A percentile compares a stretch with the other conserved stretches of the same genome.
phyloP scores from a whole-genome alignment of 2,329 filamentous ascomycete genomes.

The Tolypocladium cylindrosporum region DNA sequence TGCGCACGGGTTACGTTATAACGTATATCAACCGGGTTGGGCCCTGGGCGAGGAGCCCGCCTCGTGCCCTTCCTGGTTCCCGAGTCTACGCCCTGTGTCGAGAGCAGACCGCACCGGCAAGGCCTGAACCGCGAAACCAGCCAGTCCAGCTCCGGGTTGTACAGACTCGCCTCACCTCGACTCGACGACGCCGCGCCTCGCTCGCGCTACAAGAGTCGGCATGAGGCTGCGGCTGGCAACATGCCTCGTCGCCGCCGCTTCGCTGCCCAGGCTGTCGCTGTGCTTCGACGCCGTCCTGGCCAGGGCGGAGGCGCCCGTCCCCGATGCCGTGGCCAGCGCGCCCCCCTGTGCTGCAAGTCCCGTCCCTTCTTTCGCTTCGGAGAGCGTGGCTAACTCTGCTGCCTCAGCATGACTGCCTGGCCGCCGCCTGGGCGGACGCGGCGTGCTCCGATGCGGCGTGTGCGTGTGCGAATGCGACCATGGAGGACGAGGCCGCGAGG shows the following conservation, averaged over 20 bases:
- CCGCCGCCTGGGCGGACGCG: background rate
- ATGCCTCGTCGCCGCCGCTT: background rate
- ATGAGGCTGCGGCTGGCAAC: background rate
- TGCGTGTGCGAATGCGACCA: background rate
- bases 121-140: too few relatives aligned
- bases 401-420: background rate
- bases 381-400: background rate
- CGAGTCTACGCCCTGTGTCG: too few relatives aligned
- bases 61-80: too few relatives aligned
- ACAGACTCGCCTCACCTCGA: background rate
- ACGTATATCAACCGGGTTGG: too few relatives aligned
- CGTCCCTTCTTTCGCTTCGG: background rate
- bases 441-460: background rate
- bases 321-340: background rate
- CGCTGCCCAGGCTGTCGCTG: slow-evolving; percentile 14
- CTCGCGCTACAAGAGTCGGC: background rate
- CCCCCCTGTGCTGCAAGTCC: background rate
- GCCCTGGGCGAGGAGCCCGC: too few relatives aligned
- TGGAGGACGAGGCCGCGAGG: background rate
- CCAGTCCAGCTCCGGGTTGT: too few relatives aligned
- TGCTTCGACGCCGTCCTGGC: background rate
- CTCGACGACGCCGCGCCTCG: background rate
- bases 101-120: too few relatives aligned
- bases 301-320: background rate
- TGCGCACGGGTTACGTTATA: too few relatives aligned